Conservation (phyloP, 2,329 filamentous ascomycete species). For the Ceratocystis harringtonii region DNA sequence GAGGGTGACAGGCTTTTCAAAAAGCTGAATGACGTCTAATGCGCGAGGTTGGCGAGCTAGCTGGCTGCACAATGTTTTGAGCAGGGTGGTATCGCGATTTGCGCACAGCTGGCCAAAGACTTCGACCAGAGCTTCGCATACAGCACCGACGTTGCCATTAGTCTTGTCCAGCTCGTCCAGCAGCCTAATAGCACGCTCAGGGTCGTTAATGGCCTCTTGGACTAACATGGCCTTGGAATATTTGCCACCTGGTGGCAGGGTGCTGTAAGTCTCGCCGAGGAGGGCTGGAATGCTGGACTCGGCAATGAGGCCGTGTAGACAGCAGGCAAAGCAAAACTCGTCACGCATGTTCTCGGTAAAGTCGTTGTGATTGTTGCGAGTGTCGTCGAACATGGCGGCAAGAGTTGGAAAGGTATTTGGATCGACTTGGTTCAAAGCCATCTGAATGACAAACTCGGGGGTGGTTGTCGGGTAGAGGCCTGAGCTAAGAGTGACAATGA, state of each 20-base stretch:
- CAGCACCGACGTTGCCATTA: conserved; percentile 81
- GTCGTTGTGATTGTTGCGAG: conserved; percentile 36
- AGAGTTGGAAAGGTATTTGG: conserved; percentile 57
- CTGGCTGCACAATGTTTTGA: conserved; percentile 58
- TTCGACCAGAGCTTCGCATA: conserved; percentile 62
- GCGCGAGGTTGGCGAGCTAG: conserved; percentile 58
- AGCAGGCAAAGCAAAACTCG: conserved; percentile 81
- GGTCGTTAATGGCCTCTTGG: conserved; percentile 60
- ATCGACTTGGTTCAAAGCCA: conserved; percentile 68
- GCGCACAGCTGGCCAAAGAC: conserved; percentile 53
- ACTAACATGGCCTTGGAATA: conserved; percentile 68
- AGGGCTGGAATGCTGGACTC: conserved; percentile 64
- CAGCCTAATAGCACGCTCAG: conserved; percentile 58
- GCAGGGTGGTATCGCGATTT: conserved; percentile 63
- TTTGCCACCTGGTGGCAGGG: conserved; percentile 55
- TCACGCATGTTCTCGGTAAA: conserved; percentile 45
- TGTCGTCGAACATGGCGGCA: conserved; percentile 44
- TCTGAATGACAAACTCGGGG: conserved; percentile 49
- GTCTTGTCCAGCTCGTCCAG: conserved; percentile 74
- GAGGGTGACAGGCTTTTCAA: conserved; percentile 54
- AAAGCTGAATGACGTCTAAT: conserved; percentile 62
- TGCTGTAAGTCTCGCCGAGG: conserved; percentile 70
- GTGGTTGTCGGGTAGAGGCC: conserved; percentile 64
- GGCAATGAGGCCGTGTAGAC: conserved; percentile 69
- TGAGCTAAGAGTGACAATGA: conserved; percentile 39